These are phyloP conservation scores for Trichosanthes truncata DNA, from an alignment of 306 rosid genomes.

Conservation along the genomic window DNA sequence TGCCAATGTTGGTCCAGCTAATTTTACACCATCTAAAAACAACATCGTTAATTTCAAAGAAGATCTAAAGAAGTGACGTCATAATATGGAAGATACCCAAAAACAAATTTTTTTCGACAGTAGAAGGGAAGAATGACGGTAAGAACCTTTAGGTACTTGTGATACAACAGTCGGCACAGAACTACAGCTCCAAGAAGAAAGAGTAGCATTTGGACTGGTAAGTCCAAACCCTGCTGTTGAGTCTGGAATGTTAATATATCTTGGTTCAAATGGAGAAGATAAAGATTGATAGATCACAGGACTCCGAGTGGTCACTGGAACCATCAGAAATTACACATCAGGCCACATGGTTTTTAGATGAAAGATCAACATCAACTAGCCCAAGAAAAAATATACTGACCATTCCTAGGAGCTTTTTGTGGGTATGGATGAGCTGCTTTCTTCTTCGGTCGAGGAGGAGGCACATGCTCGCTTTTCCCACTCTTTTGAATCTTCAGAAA, in stretches of 20 bases:
- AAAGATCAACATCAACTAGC: neutral
- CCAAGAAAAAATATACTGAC: constrained; percentile 25
- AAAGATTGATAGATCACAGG: constrained; percentile 44
- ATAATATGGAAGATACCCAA: neutral
- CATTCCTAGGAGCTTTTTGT: constrained; percentile 75
- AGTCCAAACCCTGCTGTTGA: constrained; percentile 52
- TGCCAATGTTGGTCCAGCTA: constrained; percentile 32
- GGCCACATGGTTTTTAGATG: neutral
- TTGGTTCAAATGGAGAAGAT: constrained; percentile 42
- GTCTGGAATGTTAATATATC: constrained; percentile 40
- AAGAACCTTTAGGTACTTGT: constrained; percentile 56
- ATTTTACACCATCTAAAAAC: constrained; percentile 40
- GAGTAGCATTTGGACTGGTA: constrained; percentile 36
- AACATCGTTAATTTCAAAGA: constrained; percentile 12
- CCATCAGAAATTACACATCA: constrained; percentile 26
- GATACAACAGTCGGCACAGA: constrained; percentile 32
- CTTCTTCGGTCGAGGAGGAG: constrained; percentile 96
- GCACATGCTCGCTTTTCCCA: constrained; percentile 85
- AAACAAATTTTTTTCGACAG: neutral
- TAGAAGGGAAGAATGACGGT: constrained; percentile 4
- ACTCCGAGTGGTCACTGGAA: constrained; percentile 35
- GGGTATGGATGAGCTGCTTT: constrained; percentile 96
- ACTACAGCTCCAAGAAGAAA: constrained; percentile 57
- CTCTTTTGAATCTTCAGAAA: constrained; percentile 88
- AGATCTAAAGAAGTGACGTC: neutral